phyloP scores from a whole-genome alignment of 805 yeast genomes.

The Tetrapisispora arboricola region DNA sequence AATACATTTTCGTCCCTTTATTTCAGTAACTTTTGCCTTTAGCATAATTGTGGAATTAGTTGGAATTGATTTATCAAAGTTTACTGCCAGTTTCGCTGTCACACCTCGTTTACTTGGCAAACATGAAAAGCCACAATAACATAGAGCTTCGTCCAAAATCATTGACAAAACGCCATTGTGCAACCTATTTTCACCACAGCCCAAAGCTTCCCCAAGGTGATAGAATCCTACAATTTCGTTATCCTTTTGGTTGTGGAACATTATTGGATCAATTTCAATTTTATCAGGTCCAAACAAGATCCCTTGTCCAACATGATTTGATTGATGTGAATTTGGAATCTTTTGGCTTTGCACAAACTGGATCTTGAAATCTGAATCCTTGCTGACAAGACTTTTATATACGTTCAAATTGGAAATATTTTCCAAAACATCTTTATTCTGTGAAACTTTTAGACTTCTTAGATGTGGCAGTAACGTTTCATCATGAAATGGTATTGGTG shows the following conservation, averaged over 20 bases:
- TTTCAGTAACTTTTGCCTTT: conserved; percentile 52
- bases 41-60: conserved; percentile 59
- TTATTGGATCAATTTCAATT: conserved; percentile 67
- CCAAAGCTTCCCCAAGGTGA: conserved; percentile 56
- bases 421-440: conserved; percentile 22
- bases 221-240: conserved; percentile 54
- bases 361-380: conserved; percentile 7
- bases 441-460: conserved; percentile 13
- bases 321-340: conserved; percentile 49
- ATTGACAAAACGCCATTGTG: conserved; percentile 78
- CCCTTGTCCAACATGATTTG: conserved; percentile 63
- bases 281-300: conserved; percentile 56
- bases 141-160: conserved; percentile 72
- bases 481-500: conserved; percentile 11
- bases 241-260: conserved; percentile 41
- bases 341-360: conserved; percentile 32
- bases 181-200: conserved; percentile 61
- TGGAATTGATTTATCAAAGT: conserved; percentile 40
- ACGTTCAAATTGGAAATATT: conserved; percentile 10
- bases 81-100: conserved; percentile 64
- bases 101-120: conserved; percentile 81
- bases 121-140: conserved; percentile 74
- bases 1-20: conserved; percentile 71
- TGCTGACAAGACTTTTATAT: conserved; percentile 15
- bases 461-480: conserved; percentile 6